A percentile compares a stretch with the other conserved stretches of the same genome.
phyloP scores from a whole-genome alignment of 768 basidiomycete species.

The Termitomyces sp. region DNA sequence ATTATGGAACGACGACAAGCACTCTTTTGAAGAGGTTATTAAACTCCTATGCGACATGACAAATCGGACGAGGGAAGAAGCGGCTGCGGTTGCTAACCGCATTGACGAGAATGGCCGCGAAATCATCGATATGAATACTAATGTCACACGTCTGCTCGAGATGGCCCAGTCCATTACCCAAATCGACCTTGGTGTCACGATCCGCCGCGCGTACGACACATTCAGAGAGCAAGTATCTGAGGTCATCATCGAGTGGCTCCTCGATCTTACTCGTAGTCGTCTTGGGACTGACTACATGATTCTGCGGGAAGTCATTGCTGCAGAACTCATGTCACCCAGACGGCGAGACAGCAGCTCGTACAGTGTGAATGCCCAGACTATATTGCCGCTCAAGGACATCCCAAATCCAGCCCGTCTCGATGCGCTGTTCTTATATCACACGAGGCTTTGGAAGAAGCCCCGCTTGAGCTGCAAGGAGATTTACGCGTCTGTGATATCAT shows the following conservation, averaged over 20 bases:
- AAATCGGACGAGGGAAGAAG: constrained; percentile 52
- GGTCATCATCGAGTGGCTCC: constrained; percentile 83
- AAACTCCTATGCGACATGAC: constrained; percentile 62
- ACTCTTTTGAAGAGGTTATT: constrained; percentile 87
- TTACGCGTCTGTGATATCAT: constrained; percentile 68
- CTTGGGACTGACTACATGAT: constrained; percentile 64
- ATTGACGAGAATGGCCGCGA: constrained; percentile 82
- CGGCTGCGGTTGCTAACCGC: constrained; percentile 47
- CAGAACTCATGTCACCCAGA: constrained; percentile 63
- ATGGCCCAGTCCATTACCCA: constrained; percentile 76
- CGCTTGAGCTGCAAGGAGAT: constrained; percentile 79
- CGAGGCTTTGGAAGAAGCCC: constrained; percentile 82
- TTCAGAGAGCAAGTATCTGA: constrained; percentile 84
- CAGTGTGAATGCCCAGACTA: constrained; percentile 33
- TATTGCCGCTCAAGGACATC: constrained; percentile 37
- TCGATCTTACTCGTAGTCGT: constrained; percentile 74
- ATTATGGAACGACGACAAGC: constrained; percentile 97
- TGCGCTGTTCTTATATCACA: constrained; percentile 77
- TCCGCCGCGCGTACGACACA: constrained; percentile 82
- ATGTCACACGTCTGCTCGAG: constrained; percentile 56
- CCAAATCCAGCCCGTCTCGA: constrained; percentile 63
- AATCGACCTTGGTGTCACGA: constrained; percentile 89
- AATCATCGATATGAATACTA: constrained; percentile 72
- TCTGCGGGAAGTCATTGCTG: constrained; percentile 69
- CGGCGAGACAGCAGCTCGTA: constrained; percentile 46